phyloP scores from a whole-genome alignment of 2,329 filamentous ascomycete genomes.

The Alternaria consortialis region DNA sequence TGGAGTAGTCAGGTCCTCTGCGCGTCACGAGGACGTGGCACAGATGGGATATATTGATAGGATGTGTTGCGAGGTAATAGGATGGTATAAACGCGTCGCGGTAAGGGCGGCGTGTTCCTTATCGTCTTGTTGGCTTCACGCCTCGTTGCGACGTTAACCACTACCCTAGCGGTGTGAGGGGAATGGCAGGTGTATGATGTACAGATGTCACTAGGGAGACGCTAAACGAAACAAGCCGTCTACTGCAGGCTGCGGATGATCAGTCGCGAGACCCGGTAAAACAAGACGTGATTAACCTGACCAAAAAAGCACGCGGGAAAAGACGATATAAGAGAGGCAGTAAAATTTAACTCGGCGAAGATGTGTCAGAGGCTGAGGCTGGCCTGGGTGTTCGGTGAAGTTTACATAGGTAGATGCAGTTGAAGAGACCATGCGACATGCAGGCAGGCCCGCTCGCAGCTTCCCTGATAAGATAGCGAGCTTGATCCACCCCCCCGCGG shows the following conservation, averaged over 20 bases:
- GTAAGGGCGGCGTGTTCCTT: constrained; percentile 17
- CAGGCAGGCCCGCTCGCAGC: constrained; percentile 5
- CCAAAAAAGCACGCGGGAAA: not conserved
- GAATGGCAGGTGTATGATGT: constrained; percentile 24
- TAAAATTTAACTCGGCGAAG: not conserved
- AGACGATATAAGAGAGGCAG: not conserved
- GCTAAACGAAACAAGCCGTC: constrained; percentile 31
- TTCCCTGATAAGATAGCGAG: constrained; percentile 16
- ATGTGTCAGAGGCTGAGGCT: not conserved
- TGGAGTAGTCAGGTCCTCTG: constrained; percentile 21
- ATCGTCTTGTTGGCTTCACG: constrained; percentile 28
- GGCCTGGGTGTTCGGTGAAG: constrained; percentile 3
- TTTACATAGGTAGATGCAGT: not conserved
- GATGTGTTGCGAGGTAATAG: constrained; percentile 8
- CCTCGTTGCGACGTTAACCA: constrained; percentile 26
- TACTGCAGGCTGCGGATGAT: constrained; percentile 29
- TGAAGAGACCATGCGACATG: not conserved
- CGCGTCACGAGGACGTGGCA: constrained; percentile 30
- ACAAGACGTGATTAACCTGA: constrained; percentile 13
- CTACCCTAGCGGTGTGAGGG: constrained; percentile 29
- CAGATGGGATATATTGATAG: constrained; percentile 3
- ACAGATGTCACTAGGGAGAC: constrained; percentile 33
- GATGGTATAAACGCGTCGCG: constrained; percentile 12
- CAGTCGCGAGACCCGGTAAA: constrained; percentile 24
- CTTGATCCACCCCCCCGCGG: constrained; percentile 2